phyloP scores from a whole-genome alignment of 192 early-diverging fungal genomes.

The Coemansia sp. region DNA sequence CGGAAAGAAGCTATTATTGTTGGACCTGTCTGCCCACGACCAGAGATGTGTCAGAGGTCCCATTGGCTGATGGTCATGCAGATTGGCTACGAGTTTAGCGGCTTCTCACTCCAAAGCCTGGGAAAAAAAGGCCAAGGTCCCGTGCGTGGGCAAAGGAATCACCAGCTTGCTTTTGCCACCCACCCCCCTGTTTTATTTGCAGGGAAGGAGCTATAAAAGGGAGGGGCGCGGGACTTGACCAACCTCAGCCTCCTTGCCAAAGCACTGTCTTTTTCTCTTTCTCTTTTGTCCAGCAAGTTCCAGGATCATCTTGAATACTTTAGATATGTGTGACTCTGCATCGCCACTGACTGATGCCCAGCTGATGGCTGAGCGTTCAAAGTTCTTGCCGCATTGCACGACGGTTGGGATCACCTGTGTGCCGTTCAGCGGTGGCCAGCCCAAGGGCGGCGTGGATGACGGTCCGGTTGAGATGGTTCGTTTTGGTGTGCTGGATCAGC shows the following conservation, averaged over 20 bases:
- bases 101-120: too few species aligned
- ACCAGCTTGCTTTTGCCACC: too few species aligned
- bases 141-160: too few species aligned
- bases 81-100: too few species aligned
- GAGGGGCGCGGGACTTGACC: background rate
- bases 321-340: too few species aligned
- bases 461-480: slow-evolving; percentile 80
- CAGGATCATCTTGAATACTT: too few species aligned
- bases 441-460: slow-evolving; percentile 81
- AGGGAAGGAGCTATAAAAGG: background rate
- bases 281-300: too few species aligned
- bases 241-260: background rate
- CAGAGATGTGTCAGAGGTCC: too few species aligned
- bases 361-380: slow-evolving; percentile 35
- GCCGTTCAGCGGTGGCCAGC: slow-evolving; percentile 73
- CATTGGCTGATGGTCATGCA: too few species aligned
- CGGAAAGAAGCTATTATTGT: too few species aligned
- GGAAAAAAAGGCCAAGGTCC: too few species aligned
- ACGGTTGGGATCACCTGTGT: slow-evolving; percentile 70
- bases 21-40: too few species aligned
- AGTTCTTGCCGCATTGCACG: slow-evolving; percentile 55
- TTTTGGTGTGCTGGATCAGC: slow-evolving; percentile 77
- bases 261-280: background rate
- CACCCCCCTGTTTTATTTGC: background rate
- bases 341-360: slow-evolving; percentile 29